Base-by-base conservation (phyloP, 441 rosid genomes). In the Bruguiera hainesii region DNA sequence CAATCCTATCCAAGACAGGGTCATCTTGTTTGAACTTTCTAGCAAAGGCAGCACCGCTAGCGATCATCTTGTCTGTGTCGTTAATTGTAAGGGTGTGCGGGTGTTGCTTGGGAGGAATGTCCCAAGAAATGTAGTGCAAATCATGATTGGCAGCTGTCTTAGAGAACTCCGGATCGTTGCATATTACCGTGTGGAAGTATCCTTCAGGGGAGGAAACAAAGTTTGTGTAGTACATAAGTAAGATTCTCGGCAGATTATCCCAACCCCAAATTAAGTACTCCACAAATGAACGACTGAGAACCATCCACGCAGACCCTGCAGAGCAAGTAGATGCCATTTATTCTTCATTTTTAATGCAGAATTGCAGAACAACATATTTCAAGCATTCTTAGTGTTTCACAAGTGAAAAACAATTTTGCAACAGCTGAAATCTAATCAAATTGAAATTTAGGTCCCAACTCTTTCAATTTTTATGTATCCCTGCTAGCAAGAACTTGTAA, bases 241-340 rank as follows among this genome's bases (percentile, higher is more conserved):
- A 64, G 7, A 88, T 82, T 78, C 99, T 78, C 1, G 98, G 97
- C 48, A 95, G 80, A 72, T 95, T 95, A 67, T 95, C 99, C 97
- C 98, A 90, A 62, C 99, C 99, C 98, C 97, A 90, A 64, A 90
- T 81, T 71, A 86, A 79, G 80, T 87, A 92, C 75, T 92, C 98
- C n/a, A 90, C 85, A 61, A 92, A 92, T 0, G 94, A 68, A 37
- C 85, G 95, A 0, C 95, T 85, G 13, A 95, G 91, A 64, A 88
- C 88, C 90, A 90, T 95, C 99, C 99, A 95, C 23, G 99, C 98
- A 5, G 99, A 95, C 66, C 99, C 99, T 95, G 87, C 68, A 67
- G 68, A 61, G 58, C 4, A 73, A 77, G 2, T 49, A 56, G 60
- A 51, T 30, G n/a, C 66, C 48, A 23, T 61, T 56, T 10, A 48